Evolutionary conservation across 257 asterid genomes (phyloP), one percentile per base, ranked within the genome.

Genomic region (Solanum arcanum): DNA sequence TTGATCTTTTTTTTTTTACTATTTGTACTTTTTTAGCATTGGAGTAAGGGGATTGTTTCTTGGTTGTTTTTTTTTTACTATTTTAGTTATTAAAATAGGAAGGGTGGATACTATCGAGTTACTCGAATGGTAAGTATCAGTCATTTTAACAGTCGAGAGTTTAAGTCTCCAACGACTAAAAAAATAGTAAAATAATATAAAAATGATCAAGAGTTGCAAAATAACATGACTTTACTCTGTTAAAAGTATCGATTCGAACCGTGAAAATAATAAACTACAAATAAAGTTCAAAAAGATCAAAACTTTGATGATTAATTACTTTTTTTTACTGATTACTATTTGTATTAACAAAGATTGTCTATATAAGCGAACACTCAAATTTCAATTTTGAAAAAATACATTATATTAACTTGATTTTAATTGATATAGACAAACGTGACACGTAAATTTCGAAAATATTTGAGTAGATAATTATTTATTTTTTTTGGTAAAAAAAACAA

Each of bases 21-120:
- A 15, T 78, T 9, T 49, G 27, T 59, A 72, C 77, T 86, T 75
- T 78, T n/a, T 31, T 83, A 74, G 85, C 72, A 42, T 86, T 89
- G 72, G 66, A 20, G 81, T 83, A 84, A 86, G 86, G 88, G 86
- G 85, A 20, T 56, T 11, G 25, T 1, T 56, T 52, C 62, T 9
- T 52, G 60, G 1, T 52, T 52, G 2, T 29, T 16, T 52, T 14
- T 52, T 56, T 52, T 56, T 56, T 56, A 56, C 64, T 56, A 56
- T 56, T 56, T 56, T 20, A 56, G 62, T 56, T 56, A 3, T n/a
- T 56, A 56, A 56, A 56, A 56, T 56, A 20, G 64, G 12, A 56
- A 56, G 64, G 64, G 9, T 7, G 64, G 11, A 56, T 56, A 56
- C 0, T 0, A 18, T 20, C 0, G 2, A 56, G 8, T 20, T 56